Base-by-base conservation (phyloP, 495 filamentous ascomycete genomes). In the Penicillium longicatenatum region DNA sequence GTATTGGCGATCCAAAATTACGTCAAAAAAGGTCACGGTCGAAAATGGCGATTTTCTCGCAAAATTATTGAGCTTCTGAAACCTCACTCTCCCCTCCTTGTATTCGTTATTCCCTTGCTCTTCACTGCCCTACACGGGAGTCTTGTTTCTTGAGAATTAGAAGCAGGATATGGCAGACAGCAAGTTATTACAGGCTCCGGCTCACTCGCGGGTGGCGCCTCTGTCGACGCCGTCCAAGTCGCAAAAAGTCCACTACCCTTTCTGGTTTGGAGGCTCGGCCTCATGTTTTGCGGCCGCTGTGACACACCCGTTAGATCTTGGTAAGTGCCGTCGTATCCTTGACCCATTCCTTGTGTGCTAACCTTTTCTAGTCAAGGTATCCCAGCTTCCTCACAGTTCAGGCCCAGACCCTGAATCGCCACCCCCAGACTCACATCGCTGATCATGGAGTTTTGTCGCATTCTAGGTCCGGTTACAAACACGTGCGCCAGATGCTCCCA, bases 201-300 rank as follows among this genome's bases (percentile, higher is more conserved):
- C 69, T 19, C 64, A 59, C 50, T 44, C 52, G 51, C 59, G 66
- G 52, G 61, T 61, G 50, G 64, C 58, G 55, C 57, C 71, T 22
- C 54, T 71, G 45, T 61, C 63, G 14, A 68, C 63, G 57, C 54
- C 51, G 45, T 52, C 66, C 45, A 66, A 64, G 37, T 46, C 61
- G 14, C 69, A 75, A 57, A 76, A 72, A 65, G 76, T 87, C 41
- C 81, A 82, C 58, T 91, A 91, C 70, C 89, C 89, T 29, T 94
- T 97, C 76, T 97, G 93, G 93, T 96, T 97, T 73, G 93, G 93
- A 39, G 93, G 93, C 21, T 93, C 89, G 66, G 90, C 93, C 19
- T 92, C 89, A 61, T 93, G 89, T 71, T 87, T 95, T 76, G 92
- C 93, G 35, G 93, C 93, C 11, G 86, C 84, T 61, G 86, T 95